Evolutionary conservation across 2,329 filamentous ascomycete genomes (phyloP).

Genomic region (Verticillium tricorpus): DNA sequence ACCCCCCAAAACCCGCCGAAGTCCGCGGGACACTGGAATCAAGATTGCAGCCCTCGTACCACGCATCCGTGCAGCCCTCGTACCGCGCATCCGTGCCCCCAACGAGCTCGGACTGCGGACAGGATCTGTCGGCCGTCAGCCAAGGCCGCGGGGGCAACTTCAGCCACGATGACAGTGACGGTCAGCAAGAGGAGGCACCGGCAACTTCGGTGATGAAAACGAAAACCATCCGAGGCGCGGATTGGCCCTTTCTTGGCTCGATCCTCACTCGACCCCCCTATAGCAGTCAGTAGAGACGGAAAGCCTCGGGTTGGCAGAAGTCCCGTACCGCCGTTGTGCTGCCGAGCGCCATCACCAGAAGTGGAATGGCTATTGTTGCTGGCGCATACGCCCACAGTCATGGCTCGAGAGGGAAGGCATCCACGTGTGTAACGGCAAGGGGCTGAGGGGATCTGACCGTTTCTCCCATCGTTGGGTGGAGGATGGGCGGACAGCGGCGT

Average conservation of each 20-base stretch:
- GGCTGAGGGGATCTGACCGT: not conserved
- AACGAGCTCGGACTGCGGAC: not conserved
- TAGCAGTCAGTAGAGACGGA: not conserved
- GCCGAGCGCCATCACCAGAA: not conserved
- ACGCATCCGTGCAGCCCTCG: not conserved
- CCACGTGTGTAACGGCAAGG: not conserved
- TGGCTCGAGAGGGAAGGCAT: not conserved
- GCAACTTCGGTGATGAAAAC: not conserved
- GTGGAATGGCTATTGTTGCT: not conserved
- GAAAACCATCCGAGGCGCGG: not conserved
- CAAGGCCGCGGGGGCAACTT: not conserved
- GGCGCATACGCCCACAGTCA: not conserved
- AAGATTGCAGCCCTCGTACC: not conserved
- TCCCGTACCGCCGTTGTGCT: not conserved
- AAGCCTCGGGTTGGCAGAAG: not conserved
- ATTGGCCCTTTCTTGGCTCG: not conserved
- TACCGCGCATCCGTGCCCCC: not conserved
- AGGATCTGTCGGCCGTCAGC: not conserved
- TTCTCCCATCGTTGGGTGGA: not conserved
- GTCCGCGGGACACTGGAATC: not conserved
- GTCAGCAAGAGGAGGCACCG: not conserved
- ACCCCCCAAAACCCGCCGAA: not conserved
- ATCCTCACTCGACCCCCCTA: no score
- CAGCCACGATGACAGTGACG: not conserved
- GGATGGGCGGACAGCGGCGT: not conserved